Conservation (phyloP, 306 rosid genomes). For the Parietaria judaica region DNA sequence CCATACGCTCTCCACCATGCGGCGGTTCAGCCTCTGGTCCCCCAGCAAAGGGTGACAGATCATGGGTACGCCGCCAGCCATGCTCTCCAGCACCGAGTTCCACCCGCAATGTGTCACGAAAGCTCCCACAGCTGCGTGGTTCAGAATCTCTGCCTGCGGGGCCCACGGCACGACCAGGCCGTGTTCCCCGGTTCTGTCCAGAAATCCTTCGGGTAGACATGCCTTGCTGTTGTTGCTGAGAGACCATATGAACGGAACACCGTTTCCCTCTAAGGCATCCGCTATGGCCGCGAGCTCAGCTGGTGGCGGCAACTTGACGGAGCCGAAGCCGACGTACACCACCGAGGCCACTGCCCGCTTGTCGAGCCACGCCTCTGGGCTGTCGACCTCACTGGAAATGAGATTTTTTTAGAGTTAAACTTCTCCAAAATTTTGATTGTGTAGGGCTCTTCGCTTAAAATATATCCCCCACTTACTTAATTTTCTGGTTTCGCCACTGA, state of each 20-base stretch:
- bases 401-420: too few relatives aligned
- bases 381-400: not conserved
- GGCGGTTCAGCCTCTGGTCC: conserved; percentile 40
- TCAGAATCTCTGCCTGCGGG: conserved; percentile 40
- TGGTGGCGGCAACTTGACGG: conserved; percentile 30
- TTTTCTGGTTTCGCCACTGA: too few relatives aligned
- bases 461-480: too few relatives aligned
- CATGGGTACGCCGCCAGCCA: conserved; percentile 53
- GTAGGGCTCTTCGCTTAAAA: too few relatives aligned
- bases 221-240: conserved; percentile 20
- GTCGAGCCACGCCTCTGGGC: conserved; percentile 45
- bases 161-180: conserved; percentile 65
- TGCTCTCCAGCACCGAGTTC: conserved; percentile 53
- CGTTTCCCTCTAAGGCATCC: conserved; percentile 39
- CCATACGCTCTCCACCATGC: conserved; percentile 35
- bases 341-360: conserved; percentile 31
- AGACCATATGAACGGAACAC: conserved; percentile 56
- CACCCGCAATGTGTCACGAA: conserved; percentile 59
- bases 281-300: conserved; percentile 40
- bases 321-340: conserved; percentile 50
- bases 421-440: too few relatives aligned
- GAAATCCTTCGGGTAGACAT: not conserved
- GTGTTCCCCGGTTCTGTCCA: not conserved
- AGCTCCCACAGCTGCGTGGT: conserved; percentile 35
- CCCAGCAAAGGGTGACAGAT: conserved; percentile 52